Conservation (phyloP, 2,329 filamentous ascomycete species). For the Truncatella angustata region DNA sequence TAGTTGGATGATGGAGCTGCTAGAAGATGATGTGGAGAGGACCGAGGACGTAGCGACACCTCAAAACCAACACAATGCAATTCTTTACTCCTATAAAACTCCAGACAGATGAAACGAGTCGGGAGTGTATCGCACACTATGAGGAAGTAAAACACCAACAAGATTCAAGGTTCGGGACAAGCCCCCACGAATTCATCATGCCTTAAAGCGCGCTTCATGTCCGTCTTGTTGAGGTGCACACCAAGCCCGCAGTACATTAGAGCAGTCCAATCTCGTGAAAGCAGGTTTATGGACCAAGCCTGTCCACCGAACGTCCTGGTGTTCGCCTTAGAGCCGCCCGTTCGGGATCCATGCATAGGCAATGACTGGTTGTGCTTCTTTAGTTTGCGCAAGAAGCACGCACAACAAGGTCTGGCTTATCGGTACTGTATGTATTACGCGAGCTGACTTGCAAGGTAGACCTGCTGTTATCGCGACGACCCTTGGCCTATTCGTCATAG, state of each 20-base stretch:
- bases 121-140: not conserved
- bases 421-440: not conserved
- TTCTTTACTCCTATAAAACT: not conserved
- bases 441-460: not conserved
- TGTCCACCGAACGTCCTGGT: not conserved
- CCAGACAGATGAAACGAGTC: not conserved
- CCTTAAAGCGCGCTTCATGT: not conserved
- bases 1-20: too few species aligned
- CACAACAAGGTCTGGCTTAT: not conserved
- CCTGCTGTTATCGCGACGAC: not conserved
- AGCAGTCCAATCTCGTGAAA: not conserved
- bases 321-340: not conserved
- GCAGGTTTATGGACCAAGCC: not conserved
- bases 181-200: not conserved
- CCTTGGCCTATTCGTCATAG: not conserved
- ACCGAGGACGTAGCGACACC: not conserved
- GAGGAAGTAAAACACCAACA: not conserved
- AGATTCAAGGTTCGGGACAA: not conserved
- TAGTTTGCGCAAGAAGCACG: too few species aligned
- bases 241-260: not conserved
- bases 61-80: not conserved
- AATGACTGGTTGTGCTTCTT: not conserved
- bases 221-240: not conserved
- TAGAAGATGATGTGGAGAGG: too few species aligned
- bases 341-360: too few species aligned